These are phyloP conservation scores for Saccharata proteae DNA, from an alignment of 2,329 filamentous ascomycete genomes.

Conservation along the genomic window DNA sequence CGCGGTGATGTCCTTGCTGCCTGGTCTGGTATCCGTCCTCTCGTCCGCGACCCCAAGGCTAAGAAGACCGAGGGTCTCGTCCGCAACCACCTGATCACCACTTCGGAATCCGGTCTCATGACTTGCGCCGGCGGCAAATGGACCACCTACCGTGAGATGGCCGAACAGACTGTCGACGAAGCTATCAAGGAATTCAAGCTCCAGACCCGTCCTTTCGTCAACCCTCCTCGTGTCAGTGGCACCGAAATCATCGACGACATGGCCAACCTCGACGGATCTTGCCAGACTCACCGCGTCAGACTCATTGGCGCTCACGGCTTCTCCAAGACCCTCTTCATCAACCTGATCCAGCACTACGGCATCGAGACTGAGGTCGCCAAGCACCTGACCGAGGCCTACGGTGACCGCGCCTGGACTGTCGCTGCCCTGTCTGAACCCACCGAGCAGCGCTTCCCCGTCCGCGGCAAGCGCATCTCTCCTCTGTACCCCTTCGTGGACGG, in stretches of 20 bases:
- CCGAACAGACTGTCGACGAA: slow-evolving; percentile 76
- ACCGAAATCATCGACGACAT: slow-evolving; percentile 60
- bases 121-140: slow-evolving; percentile 85
- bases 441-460: slow-evolving; percentile 66
- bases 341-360: slow-evolving; percentile 85
- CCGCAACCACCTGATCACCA: slow-evolving; percentile 71
- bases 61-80: slow-evolving; percentile 79
- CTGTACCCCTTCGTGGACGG: slow-evolving; percentile 88
- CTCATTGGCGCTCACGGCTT: slow-evolving; percentile 77
- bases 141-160: slow-evolving; percentile 91
- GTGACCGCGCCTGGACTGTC: slow-evolving; percentile 85
- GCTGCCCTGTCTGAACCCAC: slow-evolving; percentile 69
- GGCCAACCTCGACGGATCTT: slow-evolving; percentile 57
- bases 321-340: slow-evolving; percentile 87
- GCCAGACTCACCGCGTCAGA: slow-evolving; percentile 73
- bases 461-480: slow-evolving; percentile 65
- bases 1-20: slow-evolving; percentile 80
- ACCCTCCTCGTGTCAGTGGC: slow-evolving; percentile 56
- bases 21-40: slow-evolving; percentile 77
- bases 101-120: slow-evolving; percentile 66
- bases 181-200: slow-evolving; percentile 60
- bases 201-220: slow-evolving; percentile 41
- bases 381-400: slow-evolving; percentile 78
- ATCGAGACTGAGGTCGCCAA: slow-evolving; percentile 85
- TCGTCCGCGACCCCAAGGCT: slow-evolving; percentile 77